A percentile compares a stretch with the other conserved stretches of the same genome.
Conservation (phyloP, 2,329 filamentous ascomycete genomes). For the Pestalotiopsis sp. region DNA sequence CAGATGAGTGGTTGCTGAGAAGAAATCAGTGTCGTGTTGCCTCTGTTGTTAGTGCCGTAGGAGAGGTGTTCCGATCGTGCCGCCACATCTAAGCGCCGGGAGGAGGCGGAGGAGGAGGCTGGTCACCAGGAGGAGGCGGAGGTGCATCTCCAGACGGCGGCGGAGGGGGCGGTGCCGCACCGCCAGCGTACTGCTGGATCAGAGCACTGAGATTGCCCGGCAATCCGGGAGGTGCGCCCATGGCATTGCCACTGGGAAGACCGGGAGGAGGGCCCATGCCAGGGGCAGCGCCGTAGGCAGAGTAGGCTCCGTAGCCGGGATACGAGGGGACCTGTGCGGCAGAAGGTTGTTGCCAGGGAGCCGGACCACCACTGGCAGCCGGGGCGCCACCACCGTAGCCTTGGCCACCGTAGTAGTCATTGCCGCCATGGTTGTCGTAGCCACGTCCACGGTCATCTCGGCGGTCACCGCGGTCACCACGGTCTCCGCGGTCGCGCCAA, state of each 20-base stretch:
- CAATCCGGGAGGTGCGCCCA: slow-evolving; percentile 57
- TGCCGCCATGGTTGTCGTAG: slow-evolving; percentile 48
- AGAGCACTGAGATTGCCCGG: slow-evolving; percentile 63
- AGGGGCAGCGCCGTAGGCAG: slow-evolving; percentile 56
- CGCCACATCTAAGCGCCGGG: slow-evolving; percentile 46
- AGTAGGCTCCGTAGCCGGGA: slow-evolving; percentile 50
- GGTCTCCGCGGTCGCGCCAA: slow-evolving; percentile 42
- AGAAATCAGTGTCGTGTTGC: not conserved
- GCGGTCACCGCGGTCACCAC: slow-evolving; percentile 55
- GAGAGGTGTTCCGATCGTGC: not conserved
- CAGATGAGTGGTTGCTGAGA: not conserved
- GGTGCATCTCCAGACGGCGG: slow-evolving; percentile 64
- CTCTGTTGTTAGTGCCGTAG: slow-evolving; percentile 1
- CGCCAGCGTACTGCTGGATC: slow-evolving; percentile 66
- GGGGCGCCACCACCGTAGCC: slow-evolving; percentile 31
- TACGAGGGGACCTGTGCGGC: slow-evolving; percentile 61
- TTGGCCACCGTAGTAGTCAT: slow-evolving; percentile 51
- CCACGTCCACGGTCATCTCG: slow-evolving; percentile 39
- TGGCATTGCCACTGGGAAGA: slow-evolving; percentile 47
- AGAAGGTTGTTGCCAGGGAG: slow-evolving; percentile 65
- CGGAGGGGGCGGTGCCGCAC: slow-evolving; percentile 55
- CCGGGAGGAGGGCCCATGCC: slow-evolving; percentile 51
- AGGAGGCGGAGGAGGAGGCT: slow-evolving; percentile 66
- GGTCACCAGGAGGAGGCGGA: slow-evolving; percentile 61
- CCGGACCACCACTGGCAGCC: slow-evolving; percentile 30